These are phyloP conservation scores for Nymphaea thermarum DNA, from an alignment of 164 flowering plant genomes.

Conservation along the genomic window DNA sequence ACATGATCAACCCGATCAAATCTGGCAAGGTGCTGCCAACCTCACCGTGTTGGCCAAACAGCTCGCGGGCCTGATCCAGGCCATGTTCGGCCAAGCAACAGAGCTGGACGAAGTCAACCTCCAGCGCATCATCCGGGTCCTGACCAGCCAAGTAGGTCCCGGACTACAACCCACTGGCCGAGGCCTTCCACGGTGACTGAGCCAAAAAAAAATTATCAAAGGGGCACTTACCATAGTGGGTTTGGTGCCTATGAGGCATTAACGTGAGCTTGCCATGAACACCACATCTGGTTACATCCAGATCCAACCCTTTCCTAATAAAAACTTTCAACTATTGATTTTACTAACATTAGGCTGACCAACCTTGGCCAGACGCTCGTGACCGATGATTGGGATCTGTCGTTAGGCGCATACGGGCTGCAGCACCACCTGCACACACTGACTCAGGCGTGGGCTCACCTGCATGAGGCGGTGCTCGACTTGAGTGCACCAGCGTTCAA, in stretches of 20 bases:
- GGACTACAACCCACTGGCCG: too few species aligned
- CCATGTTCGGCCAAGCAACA: conserved; percentile 8
- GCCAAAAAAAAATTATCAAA: too few species aligned
- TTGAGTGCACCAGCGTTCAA: conserved; percentile 42
- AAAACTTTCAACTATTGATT: too few species aligned
- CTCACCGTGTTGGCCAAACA: conserved; percentile 30
- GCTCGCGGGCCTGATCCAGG: conserved; percentile 34
- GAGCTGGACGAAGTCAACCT: conserved; percentile 22
- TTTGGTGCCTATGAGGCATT: too few species aligned
- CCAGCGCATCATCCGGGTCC: conserved; percentile 67
- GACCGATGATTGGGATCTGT: conserved; percentile 48
- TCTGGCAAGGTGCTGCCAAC: conserved; percentile 48
- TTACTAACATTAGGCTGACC: too few species aligned
- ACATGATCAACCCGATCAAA: conserved; percentile 55
- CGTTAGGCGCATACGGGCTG: conserved; percentile 53
- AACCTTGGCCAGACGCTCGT: too few species aligned
- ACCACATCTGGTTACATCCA: too few species aligned
- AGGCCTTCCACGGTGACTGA: too few species aligned
- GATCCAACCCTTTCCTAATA: too few species aligned
- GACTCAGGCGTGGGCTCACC: conserved; percentile 44
- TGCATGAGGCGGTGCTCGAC: conserved; percentile 51
- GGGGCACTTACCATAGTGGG: too few species aligned
- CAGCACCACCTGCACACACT: conserved; percentile 70
- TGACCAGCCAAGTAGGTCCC: too few species aligned
- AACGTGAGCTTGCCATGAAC: too few species aligned